These are phyloP conservation scores for Rubroshorea leprosula DNA, from an alignment of 345 rosid species.

Conservation along the genomic window DNA sequence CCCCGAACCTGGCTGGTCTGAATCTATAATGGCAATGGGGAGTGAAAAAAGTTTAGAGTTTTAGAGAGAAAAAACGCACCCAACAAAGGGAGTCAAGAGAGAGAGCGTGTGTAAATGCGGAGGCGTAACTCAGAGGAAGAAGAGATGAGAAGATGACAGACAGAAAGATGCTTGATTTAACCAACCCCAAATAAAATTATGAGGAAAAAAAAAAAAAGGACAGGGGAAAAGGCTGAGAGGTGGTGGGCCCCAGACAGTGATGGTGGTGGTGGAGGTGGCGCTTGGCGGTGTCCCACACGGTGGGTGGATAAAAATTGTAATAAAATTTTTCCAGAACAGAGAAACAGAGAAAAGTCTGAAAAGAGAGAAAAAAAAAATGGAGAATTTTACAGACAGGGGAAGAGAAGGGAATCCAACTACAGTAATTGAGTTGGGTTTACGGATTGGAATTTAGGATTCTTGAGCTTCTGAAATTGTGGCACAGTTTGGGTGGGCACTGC, in stretches of 20 bases:
- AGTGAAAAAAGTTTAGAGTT: constrained; percentile 18
- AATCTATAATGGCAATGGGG: constrained; percentile 14
- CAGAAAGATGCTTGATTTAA: not conserved
- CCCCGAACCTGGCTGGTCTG: constrained; percentile 21
- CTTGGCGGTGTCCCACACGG: constrained; percentile 12
- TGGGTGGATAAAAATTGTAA: constrained; percentile 6
- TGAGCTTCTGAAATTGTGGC: too few relatives aligned
- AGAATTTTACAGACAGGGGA: too few relatives aligned
- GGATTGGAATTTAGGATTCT: too few relatives aligned
- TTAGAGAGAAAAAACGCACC: constrained; percentile 17
- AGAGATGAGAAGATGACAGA: constrained; percentile 4
- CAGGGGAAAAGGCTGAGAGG: not conserved
- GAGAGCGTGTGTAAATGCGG: constrained; percentile 22
- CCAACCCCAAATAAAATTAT: not conserved
- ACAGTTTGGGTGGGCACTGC: too few relatives aligned
- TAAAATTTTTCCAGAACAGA: too few relatives aligned
- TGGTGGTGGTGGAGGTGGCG: constrained; percentile 22
- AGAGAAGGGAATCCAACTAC: too few relatives aligned
- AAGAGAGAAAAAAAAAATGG: too few relatives aligned
- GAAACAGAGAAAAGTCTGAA: too few relatives aligned
- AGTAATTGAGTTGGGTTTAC: too few relatives aligned
- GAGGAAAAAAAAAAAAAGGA: not conserved
- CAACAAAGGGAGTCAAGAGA: constrained; percentile 24
- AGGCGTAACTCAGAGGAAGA: constrained; percentile 3
- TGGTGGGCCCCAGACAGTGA: constrained; percentile 19